These are phyloP conservation scores for Rhodocollybia butyracea DNA, from an alignment of 768 basidiomycete species.

Conservation along the genomic window DNA sequence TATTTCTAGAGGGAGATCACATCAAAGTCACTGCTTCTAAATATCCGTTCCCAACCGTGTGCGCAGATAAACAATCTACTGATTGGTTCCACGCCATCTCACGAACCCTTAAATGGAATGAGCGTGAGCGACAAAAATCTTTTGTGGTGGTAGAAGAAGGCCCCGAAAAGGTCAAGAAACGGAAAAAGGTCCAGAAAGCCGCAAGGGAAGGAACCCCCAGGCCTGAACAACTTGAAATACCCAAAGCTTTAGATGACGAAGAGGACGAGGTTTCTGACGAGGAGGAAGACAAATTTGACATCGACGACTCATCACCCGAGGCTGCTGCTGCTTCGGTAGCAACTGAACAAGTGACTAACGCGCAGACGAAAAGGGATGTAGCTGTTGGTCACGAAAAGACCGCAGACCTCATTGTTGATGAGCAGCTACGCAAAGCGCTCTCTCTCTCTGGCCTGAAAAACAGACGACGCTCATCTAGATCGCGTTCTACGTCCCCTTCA, in stretches of 20 bases:
- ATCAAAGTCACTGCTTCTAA: slow-evolving; percentile 97
- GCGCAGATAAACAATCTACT: slow-evolving; percentile 94
- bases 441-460: slow-evolving; percentile 30
- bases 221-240: slow-evolving; percentile 37
- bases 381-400: background rate
- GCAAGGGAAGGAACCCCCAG: slow-evolving; percentile 8
- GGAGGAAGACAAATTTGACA: slow-evolving; percentile 84
- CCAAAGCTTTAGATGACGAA: slow-evolving; percentile 47
- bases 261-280: slow-evolving; percentile 48
- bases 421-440: slow-evolving; percentile 15
- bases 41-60: slow-evolving; percentile 98
- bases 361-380: slow-evolving; percentile 7
- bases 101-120: slow-evolving; percentile 98
- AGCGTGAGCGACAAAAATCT: slow-evolving; percentile 96
- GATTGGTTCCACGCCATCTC: slow-evolving; percentile 99
- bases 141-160: slow-evolving; percentile 97
- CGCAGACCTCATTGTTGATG: slow-evolving; percentile 2
- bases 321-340: slow-evolving; percentile 23
- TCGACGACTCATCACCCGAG: slow-evolving; percentile 82
- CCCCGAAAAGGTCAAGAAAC: slow-evolving; percentile 40
- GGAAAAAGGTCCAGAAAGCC: slow-evolving; percentile 21
- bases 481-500: slow-evolving; percentile 40
- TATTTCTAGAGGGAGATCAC: slow-evolving; percentile 89
- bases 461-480: slow-evolving; percentile 34
- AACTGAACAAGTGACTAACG: slow-evolving; percentile 1